These are phyloP conservation scores for Boletus fagicola DNA, from an alignment of 768 basidiomycete genomes.

Conservation along the genomic window DNA sequence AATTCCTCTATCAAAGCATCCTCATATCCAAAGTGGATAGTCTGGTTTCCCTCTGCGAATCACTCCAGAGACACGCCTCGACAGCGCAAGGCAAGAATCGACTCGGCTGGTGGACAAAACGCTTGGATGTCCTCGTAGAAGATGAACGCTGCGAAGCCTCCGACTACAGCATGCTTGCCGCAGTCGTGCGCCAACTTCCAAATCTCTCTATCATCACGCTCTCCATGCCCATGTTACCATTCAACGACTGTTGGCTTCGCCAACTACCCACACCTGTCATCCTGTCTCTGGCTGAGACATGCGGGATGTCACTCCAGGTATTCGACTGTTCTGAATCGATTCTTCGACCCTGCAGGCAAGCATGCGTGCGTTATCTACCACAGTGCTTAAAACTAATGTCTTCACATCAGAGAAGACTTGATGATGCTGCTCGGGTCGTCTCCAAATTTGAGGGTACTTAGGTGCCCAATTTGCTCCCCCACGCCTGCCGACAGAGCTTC, in stretches of 20 bases:
- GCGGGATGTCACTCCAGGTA: conserved; percentile 24
- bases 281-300: conserved; percentile 25
- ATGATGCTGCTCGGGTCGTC: conserved; percentile 27
- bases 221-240: conserved; percentile 28
- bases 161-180: conserved; percentile 24
- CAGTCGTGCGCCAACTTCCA: conserved; percentile 25
- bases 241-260: conserved; percentile 28
- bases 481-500: conserved; percentile 22
- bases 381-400: background rate
- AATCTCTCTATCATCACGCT: conserved; percentile 26
- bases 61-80: conserved; percentile 11
- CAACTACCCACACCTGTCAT: conserved; percentile 24
- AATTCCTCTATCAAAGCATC: conserved; percentile 25
- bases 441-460: conserved; percentile 29
- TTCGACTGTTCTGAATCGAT: conserved; percentile 33
- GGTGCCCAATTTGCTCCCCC: conserved; percentile 29
- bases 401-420: conserved; percentile 25
- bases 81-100: conserved; percentile 3
- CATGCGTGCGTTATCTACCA: background rate
- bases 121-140: conserved; percentile 26
- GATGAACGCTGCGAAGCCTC: conserved; percentile 27
- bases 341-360: conserved; percentile 31
- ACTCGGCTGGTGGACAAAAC: conserved; percentile 29
- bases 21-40: conserved; percentile 19
- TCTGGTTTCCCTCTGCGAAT: conserved; percentile 15